Evolutionary conservation across 768 basidiomycete genomes (phyloP), one percentile per base, ranked within the genome.

Genomic region (Tylopilus plumbeoviolaceoides): DNA sequence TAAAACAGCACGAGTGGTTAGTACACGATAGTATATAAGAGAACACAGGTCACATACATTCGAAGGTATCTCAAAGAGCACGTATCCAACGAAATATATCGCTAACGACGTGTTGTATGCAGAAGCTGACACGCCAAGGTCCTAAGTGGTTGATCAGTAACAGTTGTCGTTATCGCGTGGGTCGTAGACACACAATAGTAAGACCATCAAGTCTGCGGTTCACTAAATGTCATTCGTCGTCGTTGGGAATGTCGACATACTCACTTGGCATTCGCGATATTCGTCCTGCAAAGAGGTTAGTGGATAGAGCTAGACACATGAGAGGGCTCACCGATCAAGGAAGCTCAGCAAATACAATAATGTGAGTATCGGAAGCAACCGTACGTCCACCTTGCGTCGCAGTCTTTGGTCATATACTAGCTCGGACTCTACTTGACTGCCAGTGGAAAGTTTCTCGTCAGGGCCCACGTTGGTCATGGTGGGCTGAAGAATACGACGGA

Each of bases 11-110:
- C n/a, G 25, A 4, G 12, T 17, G 41, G 21, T 53, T 38, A 54
- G n/a, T 23, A 17, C 40, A 23, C 25, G 7, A 17, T 31, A 42
- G 20, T 4, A 28, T 33, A 23, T 11, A 25, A 7, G 18, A 12
- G 27, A 17, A 31, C 25, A 21, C 5, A 2, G 31, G 25, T 10
- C 12, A 63, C 64, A 23, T 23, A 83, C 80, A 62, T 82, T 83
- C 18, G 80, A 70, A 14, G 82, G 83, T 42, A 84, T 71, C 61
- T 83, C 82, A 45, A 83, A 84, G n/a, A 76, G 54, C 15, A 82
- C 73, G 58, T 84, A 85, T 45, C 80, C 78, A 4, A 83, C 70
- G 52, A 84, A 85, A 63, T 82, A 85, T 3, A 85, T 58, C 0
- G 81, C 79, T 17, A 86, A 64, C 2, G 79, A 71, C 0, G 79